These are phyloP conservation scores for Podaxis sp. DNA, from an alignment of 768 basidiomycete genomes.

Conservation along the genomic window DNA sequence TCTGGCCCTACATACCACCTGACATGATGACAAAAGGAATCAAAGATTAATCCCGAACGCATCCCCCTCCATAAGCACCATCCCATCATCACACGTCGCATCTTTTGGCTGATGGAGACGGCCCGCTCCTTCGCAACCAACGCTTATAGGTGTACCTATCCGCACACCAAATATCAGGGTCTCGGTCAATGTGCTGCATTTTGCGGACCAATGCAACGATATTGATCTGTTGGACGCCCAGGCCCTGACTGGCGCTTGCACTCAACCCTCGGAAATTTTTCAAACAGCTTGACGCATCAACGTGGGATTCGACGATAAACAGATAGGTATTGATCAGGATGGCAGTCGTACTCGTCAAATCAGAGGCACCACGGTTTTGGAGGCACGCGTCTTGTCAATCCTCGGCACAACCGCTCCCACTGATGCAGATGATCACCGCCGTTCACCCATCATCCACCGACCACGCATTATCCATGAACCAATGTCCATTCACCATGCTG, in stretches of 20 bases:
- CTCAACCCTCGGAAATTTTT: not conserved
- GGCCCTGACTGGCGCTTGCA: not conserved
- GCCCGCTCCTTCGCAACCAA: slow-evolving; percentile 6
- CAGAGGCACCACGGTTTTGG: too few species aligned
- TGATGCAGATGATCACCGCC: not conserved
- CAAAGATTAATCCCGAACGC: not conserved
- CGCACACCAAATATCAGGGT: not conserved
- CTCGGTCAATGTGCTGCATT: not conserved
- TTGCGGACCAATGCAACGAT: not conserved
- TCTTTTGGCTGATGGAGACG: slow-evolving; percentile 13
- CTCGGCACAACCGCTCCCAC: not conserved
- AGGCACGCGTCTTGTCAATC: not conserved
- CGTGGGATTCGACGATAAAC: not conserved
- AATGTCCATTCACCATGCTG: not conserved
- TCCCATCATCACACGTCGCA: slow-evolving; percentile 11
- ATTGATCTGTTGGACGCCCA: not conserved
- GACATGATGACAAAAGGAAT: slow-evolving; percentile 3
- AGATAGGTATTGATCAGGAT: too few species aligned
- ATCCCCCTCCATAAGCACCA: not conserved
- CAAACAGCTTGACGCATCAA: not conserved
- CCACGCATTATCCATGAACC: not conserved
- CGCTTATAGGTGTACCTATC: not conserved
- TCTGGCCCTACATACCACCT: slow-evolving; percentile 1
- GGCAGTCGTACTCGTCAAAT: too few species aligned
- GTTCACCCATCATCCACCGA: not conserved